These are phyloP conservation scores for Lachancea quebecensis DNA, from an alignment of 805 yeast genomes.

Conservation along the genomic window DNA sequence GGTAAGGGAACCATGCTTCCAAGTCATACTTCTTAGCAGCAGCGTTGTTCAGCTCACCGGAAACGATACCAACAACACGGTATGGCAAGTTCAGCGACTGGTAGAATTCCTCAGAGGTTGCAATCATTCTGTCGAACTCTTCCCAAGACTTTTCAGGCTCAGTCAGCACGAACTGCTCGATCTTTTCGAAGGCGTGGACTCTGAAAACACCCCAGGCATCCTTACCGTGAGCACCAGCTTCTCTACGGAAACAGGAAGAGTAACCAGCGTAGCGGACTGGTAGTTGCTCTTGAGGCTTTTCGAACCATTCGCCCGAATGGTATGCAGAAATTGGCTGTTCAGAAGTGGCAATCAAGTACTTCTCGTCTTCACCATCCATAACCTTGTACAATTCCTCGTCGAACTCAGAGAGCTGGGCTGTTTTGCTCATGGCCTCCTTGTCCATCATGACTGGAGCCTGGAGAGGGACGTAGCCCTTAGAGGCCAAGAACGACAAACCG, in stretches of 20 bases:
- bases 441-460: slow-evolving; percentile 99
- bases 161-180: slow-evolving; percentile 91
- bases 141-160: slow-evolving; percentile 98
- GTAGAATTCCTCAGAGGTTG: slow-evolving; percentile 85
- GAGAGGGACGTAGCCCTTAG: slow-evolving; percentile 76
- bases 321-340: slow-evolving; percentile 99
- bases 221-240: slow-evolving; percentile 98
- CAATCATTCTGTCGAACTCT: slow-evolving; percentile 95
- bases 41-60: slow-evolving; percentile 97
- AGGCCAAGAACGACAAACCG: slow-evolving; percentile 77
- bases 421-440: slow-evolving; percentile 98
- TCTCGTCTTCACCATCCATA: slow-evolving; percentile 94
- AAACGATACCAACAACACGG: slow-evolving; percentile 95
- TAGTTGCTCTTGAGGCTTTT: slow-evolving; percentile 91
- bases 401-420: slow-evolving; percentile 95
- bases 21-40: slow-evolving; percentile 98
- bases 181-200: slow-evolving; percentile 97
- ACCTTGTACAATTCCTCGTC: slow-evolving; percentile 98
- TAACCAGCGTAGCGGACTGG: slow-evolving; percentile 97
- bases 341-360: slow-evolving; percentile 95
- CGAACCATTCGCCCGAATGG: slow-evolving; percentile 98
- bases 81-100: slow-evolving; percentile 87
- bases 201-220: slow-evolving; percentile 99
- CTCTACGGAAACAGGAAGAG: slow-evolving; percentile 98
- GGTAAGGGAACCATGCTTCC: slow-evolving; percentile 99